Evolutionary conservation across 2,329 filamentous ascomycete genomes (phyloP).

Genomic region (Pleoardoris graminearum): DNA sequence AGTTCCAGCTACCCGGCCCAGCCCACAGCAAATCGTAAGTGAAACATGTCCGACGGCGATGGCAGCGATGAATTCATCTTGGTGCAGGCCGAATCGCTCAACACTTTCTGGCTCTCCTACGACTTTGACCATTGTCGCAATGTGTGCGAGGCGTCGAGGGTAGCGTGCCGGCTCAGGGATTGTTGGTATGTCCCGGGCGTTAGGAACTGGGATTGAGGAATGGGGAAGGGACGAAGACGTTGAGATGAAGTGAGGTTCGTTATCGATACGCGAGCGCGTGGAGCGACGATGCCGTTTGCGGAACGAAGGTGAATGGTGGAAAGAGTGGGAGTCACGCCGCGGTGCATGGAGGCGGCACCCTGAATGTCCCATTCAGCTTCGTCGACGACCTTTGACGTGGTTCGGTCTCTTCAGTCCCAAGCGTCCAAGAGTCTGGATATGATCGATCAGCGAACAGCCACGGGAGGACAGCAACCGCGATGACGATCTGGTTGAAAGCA

Average conservation of each 20-base stretch:
- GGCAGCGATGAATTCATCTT: background rate
- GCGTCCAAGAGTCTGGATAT: no score
- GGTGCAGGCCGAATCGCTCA: slow-evolving; percentile 10
- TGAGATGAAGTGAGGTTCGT: background rate
- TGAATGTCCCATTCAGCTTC: no score
- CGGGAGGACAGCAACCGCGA: no score
- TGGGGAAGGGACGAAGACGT: background rate
- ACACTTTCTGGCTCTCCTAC: slow-evolving; percentile 12
- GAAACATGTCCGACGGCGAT: no score
- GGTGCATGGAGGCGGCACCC: background rate
- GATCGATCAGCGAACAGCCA: no score
- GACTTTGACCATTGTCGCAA: slow-evolving; percentile 12
- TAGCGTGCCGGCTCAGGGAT: slow-evolving; percentile 4
- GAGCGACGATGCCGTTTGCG: background rate
- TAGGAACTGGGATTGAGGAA: slow-evolving; percentile 8
- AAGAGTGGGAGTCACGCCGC: background rate
- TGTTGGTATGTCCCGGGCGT: slow-evolving; percentile 9
- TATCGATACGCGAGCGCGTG: slow-evolving; percentile 1
- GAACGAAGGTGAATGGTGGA: background rate
- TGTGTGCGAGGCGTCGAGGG: slow-evolving; percentile 10
- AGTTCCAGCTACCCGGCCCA: background rate
- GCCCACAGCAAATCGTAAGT: slow-evolving; percentile 4
- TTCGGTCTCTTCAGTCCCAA: no score
- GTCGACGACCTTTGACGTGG: no score
- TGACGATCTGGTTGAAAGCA: no score